A percentile compares a stretch with the other conserved stretches of the same genome.
Conservation (phyloP, 1,284 basidiomycete species). For the Violaceomyces palustris region DNA sequence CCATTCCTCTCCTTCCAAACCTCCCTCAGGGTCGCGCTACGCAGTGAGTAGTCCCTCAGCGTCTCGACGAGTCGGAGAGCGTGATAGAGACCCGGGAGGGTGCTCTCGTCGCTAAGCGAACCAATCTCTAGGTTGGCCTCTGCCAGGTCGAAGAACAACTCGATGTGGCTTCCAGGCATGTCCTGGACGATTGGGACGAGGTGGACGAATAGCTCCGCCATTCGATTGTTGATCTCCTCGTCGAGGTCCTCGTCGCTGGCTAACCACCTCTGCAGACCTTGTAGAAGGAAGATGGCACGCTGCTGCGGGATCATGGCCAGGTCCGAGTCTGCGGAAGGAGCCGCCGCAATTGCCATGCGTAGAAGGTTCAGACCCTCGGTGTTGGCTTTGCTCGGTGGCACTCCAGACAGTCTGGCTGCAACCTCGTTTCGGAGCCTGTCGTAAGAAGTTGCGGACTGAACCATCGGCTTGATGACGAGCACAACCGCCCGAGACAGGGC, state of each 20-base stretch:
- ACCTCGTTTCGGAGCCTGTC: slow-evolving; percentile 83
- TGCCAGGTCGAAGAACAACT: slow-evolving; percentile 81
- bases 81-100: slow-evolving; percentile 64
- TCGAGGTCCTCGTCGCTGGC: slow-evolving; percentile 67
- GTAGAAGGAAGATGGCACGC: slow-evolving; percentile 82
- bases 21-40: slow-evolving; percentile 69
- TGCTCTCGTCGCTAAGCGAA: slow-evolving; percentile 61
- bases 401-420: slow-evolving; percentile 70
- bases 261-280: slow-evolving; percentile 79
- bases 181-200: slow-evolving; percentile 84
- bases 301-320: slow-evolving; percentile 76
- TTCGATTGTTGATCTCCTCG: slow-evolving; percentile 67
- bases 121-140: slow-evolving; percentile 78
- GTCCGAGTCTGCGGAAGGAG: slow-evolving; percentile 72
- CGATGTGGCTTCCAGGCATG: slow-evolving; percentile 82
- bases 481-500: slow-evolving; percentile 22
- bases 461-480: slow-evolving; percentile 19
- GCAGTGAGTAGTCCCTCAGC: slow-evolving; percentile 66
- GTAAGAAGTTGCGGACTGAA: slow-evolving; percentile 58
- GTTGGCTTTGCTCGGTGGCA: slow-evolving; percentile 64
- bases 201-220: slow-evolving; percentile 70
- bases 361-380: slow-evolving; percentile 67
- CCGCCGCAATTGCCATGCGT: slow-evolving; percentile 67
- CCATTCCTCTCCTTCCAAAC: slow-evolving; percentile 64
- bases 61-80: slow-evolving; percentile 67